A percentile compares a stretch with the other conserved stretches of the same genome.
These are phyloP conservation scores for Umbelopsis sp. DNA, from an alignment of 192 early-diverging fungal genomes.

Conservation along the genomic window DNA sequence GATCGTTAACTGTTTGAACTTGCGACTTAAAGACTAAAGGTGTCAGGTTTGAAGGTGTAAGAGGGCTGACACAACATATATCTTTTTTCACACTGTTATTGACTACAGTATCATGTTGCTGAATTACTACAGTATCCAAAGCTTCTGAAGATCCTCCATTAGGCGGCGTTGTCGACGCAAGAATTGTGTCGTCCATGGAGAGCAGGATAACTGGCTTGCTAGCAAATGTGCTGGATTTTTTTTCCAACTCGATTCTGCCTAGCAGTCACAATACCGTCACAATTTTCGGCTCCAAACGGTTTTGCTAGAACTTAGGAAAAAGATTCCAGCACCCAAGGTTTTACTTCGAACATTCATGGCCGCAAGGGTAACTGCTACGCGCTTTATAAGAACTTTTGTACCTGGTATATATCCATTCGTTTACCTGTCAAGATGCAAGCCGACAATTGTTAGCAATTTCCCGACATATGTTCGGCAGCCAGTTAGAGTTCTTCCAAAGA, in stretches of 20 bases:
- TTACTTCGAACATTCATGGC: neutral
- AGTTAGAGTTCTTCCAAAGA: neutral
- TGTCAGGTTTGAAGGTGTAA: too few relatives aligned
- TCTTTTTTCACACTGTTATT: slow-evolving; percentile 7
- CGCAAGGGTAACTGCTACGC: neutral
- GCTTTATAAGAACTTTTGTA: neutral
- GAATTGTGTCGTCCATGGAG: neutral
- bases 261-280: neutral
- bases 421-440: neutral
- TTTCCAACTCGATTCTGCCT: neutral
- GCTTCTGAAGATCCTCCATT: neutral
- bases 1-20: neutral
- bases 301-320: too few relatives aligned
- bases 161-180: neutral
- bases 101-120: slow-evolving; percentile 11
- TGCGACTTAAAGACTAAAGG: too few relatives aligned
- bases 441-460: neutral
- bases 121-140: neutral
- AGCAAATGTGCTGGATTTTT: neutral
- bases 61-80: neutral
- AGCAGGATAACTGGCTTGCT: neutral
- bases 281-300: too few relatives aligned
- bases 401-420: neutral
- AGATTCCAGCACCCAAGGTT: neutral
- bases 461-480: neutral